Evolutionary conservation across 306 rosid species (phyloP), one percentile per base, ranked within the genome.

Genomic region (Vachellia collinsii): DNA sequence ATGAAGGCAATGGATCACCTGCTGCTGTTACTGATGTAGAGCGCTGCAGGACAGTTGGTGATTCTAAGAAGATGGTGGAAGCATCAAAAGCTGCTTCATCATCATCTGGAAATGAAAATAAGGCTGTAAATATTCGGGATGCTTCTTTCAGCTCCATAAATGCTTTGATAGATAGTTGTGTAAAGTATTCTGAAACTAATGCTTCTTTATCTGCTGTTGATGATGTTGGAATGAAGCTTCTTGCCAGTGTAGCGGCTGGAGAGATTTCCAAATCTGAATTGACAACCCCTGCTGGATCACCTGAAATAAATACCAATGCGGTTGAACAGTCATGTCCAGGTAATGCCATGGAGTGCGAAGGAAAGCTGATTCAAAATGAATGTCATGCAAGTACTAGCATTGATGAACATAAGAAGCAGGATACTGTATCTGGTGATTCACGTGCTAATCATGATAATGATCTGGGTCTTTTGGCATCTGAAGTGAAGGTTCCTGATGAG

Each of bases 231-330:
- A 94, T 94, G 97, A 92, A 94, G 83, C 87, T 94, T 79, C 93
- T 94, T 81, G 98, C 98, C 65, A 94, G 93, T n/a, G 98, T 94
- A 79, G 98, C 98, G 63, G 84, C 98, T 44, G 94, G 92, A 65
- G 95, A 92, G 83, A 85, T 94, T 25, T 85, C 85, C 14, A 91
- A 89, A 76, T 91, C 94, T 47, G 89, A 83, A 25, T 77, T 82
- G 84, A 82, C 74, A 13, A 87, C 90, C 7, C 90, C 94, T 6
- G 69, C 84, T 69, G 82, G 78, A 83, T 94, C 97, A 62, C 98
- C 94, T 0, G 86, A 77, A 78, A 86, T 87, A 77, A 87, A 81
- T 74, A 74, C 83, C 42, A 36, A 84, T 74, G 22, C 66, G 43
- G 81, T 84, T 43, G 93, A 90, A 70, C 85, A 79, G 75, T 83